Evolutionary conservation across 2,329 filamentous ascomycete species (phyloP), one percentile per base, ranked within the genome.

Genomic region (Nothophoma quercina): DNA sequence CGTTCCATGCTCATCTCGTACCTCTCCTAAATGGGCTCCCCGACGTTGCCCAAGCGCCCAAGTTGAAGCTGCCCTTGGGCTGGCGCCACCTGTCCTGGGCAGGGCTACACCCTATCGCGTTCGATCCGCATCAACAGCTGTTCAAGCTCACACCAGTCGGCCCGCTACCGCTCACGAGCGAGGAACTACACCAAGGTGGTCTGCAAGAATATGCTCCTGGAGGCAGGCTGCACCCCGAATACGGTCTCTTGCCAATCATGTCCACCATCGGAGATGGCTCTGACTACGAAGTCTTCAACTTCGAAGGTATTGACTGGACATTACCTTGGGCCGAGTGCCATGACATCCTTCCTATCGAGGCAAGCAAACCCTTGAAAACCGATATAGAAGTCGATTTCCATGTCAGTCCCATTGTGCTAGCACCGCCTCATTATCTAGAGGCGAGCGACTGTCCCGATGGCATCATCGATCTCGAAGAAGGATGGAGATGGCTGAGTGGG

Each of bases 111-210:
- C 63, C 62, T 2, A 42, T 66, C 5, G 63, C 43, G 0, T 66
- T 65, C 9, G 63, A 66, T 13, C 54, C 60, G 0, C 54, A 60
- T 19, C 58, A 42, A 0, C 63, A 66, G 7, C 55, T 50, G 0
- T 66, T 66, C 44, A 65, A 66, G 25, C 39, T 66, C 0, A 66
- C 62, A 1, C 63, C 62, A 0, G 39, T 64, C 1, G 63, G 63
- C 1, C 54, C 62, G 0, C 25, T 66, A 2, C 62, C 62, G 0
- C 28, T 65, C 2, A 63, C 60, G 0, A 55, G 54, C 8, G 63
- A 66, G n/a, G 63, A 66, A 21, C 28, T 64, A 0, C 58, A 59
- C 0, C 63, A 66, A 21, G 48, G 41, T 0, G 62, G 63, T 0
- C 19, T 66, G 0, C 44, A 63, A 3, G 41, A 55, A 6, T 63